These are phyloP conservation scores for Aureobasidium melanogenum DNA, from an alignment of 2,329 filamentous ascomycete genomes.

Conservation along the genomic window DNA sequence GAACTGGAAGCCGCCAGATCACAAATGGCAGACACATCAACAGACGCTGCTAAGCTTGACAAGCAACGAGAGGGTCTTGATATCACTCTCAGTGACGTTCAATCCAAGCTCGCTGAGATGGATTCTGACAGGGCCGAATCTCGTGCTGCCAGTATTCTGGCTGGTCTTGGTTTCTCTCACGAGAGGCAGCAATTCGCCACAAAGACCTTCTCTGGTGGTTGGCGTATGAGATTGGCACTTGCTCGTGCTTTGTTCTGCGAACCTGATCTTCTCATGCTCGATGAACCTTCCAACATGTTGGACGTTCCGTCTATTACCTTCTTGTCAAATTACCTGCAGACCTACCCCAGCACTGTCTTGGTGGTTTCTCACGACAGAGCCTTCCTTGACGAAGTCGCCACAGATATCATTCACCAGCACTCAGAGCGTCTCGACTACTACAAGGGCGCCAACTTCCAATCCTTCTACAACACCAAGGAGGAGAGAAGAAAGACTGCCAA, in stretches of 20 bases:
- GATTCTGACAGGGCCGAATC: conserved; percentile 98
- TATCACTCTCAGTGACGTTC: conserved; percentile 81
- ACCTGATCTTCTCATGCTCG: conserved; percentile 86
- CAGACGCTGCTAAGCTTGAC: conserved; percentile 77
- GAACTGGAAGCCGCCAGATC: conserved; percentile 69
- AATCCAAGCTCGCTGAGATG: conserved; percentile 91
- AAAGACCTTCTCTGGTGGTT: conserved; percentile 98
- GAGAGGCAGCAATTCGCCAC: conserved; percentile 89
- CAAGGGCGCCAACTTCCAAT: conserved; percentile 90
- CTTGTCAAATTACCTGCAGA: conserved; percentile 88
- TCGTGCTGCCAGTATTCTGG: conserved; percentile 87
- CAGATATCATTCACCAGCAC: conserved; percentile 97
- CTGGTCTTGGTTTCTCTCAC: conserved; percentile 90
- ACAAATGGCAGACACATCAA: conserved; percentile 81
- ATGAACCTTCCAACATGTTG: conserved; percentile 99
- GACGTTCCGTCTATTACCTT: conserved; percentile 99
- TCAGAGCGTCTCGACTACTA: conserved; percentile 97
- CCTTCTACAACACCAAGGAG: conserved; percentile 95
- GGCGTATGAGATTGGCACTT: conserved; percentile 94
- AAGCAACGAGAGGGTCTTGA: conserved; percentile 84
- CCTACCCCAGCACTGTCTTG: conserved; percentile 86
- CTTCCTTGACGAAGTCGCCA: conserved; percentile 98
- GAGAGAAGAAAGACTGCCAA: conserved; percentile 94
- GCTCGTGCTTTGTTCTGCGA: conserved; percentile 96
- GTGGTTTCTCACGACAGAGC: conserved; percentile 98